Base-by-base conservation (phyloP, 2,329 filamentous ascomycete genomes). In the Capronia epimyces region DNA sequence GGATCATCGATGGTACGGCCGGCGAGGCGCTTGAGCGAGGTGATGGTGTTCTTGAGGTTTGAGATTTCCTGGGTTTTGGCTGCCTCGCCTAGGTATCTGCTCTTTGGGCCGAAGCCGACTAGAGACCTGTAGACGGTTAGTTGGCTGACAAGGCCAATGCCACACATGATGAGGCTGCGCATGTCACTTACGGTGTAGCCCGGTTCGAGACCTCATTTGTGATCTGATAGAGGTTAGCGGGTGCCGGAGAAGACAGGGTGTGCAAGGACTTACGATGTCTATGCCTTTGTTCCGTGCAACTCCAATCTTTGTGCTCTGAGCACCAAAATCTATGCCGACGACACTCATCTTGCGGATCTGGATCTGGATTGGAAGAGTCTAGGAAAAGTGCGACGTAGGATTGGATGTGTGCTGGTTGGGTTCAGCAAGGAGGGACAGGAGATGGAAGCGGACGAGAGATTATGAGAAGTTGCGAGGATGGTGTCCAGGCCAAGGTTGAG, bases 191-290 rank as follows among this genome's bases (percentile, higher is more conserved):
- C 88, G 93, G 93, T 64, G 93, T 98, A 56, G 89, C 84, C 74
- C 93, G 86, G 81, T 98, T 97, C 62, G 93, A 98, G 65, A 97
- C 93, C 75, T 98, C 93, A 79, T 98, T 98, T 76, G 89, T 86
- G 70, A 98, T 95, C 89, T 95, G 66, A 50, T 64, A 46, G 9
- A 37, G 8, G 52, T 57, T 52, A 57, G 56, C 41, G 34, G 52
- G 24, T 15, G 18, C n/a, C 15, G 16, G 27, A 20, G 22, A 10
- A 41, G 16, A 20, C 12, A 21, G 34, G 12, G 20, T 18, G 46
- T 12, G 15, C n/a, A 36, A 15, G 59, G 46, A 93, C 89, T 69
- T 81, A 95, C 89, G 71, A 98, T 93, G 79, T 98, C 93, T 72
- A 98, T 93, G 76, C 93, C 93, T 71, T 94, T 90, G 75, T 97